Percentiles rank a stretch among this genome's conserved stretches.
phyloP scores from a whole-genome alignment of 495 filamentous ascomycete species.

The Chaetomium tenue region DNA sequence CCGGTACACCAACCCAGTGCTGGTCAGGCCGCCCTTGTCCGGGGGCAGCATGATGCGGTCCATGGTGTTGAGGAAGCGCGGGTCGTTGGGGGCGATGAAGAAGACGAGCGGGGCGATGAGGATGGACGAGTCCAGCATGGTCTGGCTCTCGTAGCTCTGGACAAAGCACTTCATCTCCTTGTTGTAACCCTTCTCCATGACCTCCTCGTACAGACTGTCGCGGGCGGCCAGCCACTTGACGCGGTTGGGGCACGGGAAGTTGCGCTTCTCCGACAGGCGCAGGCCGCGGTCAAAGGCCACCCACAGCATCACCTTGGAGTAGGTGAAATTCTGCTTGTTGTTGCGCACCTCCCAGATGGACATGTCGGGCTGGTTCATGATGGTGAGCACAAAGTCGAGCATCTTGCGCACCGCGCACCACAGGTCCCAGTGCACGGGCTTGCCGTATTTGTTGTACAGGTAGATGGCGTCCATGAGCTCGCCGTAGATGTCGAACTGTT shows the following conservation, averaged over 20 bases:
- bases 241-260: slow-evolving; percentile 66
- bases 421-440: slow-evolving; percentile 69
- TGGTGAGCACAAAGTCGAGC: slow-evolving; percentile 53
- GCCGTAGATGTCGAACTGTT: slow-evolving; percentile 73
- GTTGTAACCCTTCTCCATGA: slow-evolving; percentile 70
- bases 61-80: slow-evolving; percentile 65
- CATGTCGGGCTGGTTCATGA: slow-evolving; percentile 63
- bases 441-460: slow-evolving; percentile 74
- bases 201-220: slow-evolving; percentile 66
- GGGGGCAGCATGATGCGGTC: slow-evolving; percentile 63
- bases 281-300: slow-evolving; percentile 70
- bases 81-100: slow-evolving; percentile 72
- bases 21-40: slow-evolving; percentile 69
- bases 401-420: slow-evolving; percentile 46
- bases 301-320: slow-evolving; percentile 75
- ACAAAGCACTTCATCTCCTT: slow-evolving; percentile 61
- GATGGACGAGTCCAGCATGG: slow-evolving; percentile 66
- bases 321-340: slow-evolving; percentile 68
- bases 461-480: slow-evolving; percentile 75
- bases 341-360: slow-evolving; percentile 77
- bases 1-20: slow-evolving; percentile 67
- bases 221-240: slow-evolving; percentile 59
- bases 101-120: slow-evolving; percentile 72
- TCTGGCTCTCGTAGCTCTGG: slow-evolving; percentile 67
- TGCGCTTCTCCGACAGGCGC: slow-evolving; percentile 66